Evolutionary conservation across 257 asterid species (phyloP).

Genomic region (Scutellaria minor): DNA sequence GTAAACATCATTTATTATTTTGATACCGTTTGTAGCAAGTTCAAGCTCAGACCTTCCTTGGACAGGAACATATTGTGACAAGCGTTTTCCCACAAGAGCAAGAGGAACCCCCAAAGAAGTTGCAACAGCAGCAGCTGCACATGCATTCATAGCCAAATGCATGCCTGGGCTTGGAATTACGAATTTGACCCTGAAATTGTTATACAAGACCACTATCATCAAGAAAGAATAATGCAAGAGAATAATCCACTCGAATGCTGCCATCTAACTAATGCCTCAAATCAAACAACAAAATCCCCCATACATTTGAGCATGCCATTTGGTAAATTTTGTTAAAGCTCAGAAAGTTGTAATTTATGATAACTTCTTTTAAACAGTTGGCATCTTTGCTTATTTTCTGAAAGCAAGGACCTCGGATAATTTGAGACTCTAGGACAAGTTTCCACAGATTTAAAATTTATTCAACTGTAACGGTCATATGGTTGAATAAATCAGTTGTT

Average conservation of each 20-base stretch:
- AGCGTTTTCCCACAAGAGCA: slow-evolving; percentile 35
- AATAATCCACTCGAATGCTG: neutral
- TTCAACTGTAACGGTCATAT: too few species aligned
- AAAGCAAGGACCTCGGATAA: too few species aligned
- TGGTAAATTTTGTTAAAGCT: neutral
- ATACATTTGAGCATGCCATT: neutral
- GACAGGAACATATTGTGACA: slow-evolving; percentile 37
- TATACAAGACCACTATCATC: neutral
- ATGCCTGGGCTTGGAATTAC: slow-evolving; percentile 41
- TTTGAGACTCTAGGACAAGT: too few species aligned
- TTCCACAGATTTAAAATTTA: too few species aligned
- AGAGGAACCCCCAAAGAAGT: slow-evolving; percentile 43
- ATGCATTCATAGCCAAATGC: slow-evolving; percentile 46
- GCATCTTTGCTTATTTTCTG: too few species aligned
- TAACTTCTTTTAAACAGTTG: too few species aligned
- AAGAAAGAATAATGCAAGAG: neutral
- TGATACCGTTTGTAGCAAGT: slow-evolving; percentile 38
- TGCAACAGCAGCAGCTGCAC: slow-evolving; percentile 53
- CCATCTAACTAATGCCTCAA: neutral
- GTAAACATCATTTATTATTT: slow-evolving; percentile 41
- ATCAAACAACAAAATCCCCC: neutral
- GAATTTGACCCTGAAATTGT: slow-evolving; percentile 40
- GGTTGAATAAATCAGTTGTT: too few species aligned
- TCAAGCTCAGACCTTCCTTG: slow-evolving; percentile 39
- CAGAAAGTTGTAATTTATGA: too few species aligned